phyloP scores from a whole-genome alignment of 441 rosid species.

The Euphorbia corollata region DNA sequence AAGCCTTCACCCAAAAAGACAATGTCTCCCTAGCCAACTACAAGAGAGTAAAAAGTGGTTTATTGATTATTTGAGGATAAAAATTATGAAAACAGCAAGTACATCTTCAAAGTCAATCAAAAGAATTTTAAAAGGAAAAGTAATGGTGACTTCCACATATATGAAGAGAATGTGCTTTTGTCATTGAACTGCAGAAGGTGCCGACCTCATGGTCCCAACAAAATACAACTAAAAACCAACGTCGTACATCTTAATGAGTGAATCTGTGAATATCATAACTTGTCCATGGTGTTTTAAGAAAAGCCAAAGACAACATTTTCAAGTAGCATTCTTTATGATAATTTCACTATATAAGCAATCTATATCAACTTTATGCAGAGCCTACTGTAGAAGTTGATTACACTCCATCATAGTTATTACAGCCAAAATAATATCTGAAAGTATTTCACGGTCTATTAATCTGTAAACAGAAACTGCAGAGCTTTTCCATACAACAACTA shows the following conservation, averaged over 20 bases:
- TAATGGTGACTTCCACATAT: neutral
- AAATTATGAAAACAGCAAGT: neutral
- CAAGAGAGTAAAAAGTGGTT: slow-evolving; percentile 17
- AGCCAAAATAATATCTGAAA: neutral
- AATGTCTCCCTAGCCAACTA: slow-evolving; percentile 94
- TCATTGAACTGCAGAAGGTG: neutral
- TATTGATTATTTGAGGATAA: neutral
- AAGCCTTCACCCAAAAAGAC: slow-evolving; percentile 99
- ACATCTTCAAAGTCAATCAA: neutral
- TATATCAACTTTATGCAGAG: neutral
- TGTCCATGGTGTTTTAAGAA: neutral
- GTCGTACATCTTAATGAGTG: neutral
- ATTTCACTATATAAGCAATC: neutral
- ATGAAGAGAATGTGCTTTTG: neutral
- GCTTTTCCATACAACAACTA: neutral
- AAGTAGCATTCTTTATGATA: neutral
- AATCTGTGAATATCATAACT: neutral
- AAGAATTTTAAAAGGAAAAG: neutral
- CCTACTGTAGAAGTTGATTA: neutral
- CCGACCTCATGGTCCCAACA: neutral
- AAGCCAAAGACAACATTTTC: neutral
- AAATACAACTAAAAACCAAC: neutral
- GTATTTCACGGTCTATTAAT: neutral
- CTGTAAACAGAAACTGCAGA: neutral
- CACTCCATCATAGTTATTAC: neutral